Conservation (phyloP, 169 alveolate species). For the Eimeria sp. region DNA sequence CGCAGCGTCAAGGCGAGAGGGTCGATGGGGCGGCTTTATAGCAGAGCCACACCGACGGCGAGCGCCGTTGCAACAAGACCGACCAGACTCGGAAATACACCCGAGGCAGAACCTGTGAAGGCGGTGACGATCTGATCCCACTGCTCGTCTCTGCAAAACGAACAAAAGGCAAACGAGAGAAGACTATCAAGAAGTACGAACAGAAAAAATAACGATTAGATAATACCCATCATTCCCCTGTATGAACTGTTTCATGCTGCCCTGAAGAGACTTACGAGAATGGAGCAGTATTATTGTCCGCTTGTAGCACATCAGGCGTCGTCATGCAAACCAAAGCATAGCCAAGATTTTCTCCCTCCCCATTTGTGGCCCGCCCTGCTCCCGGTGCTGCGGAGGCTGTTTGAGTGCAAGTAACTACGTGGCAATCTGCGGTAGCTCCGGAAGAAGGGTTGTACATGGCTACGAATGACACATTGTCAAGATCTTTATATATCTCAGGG, state of each 20-base stretch:
- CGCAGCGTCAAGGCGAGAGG: neutral
- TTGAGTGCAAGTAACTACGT: neutral
- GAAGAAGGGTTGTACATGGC: slow-evolving; percentile 12
- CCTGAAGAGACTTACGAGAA: neutral
- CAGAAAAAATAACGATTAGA: neutral
- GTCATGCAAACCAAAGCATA: neutral
- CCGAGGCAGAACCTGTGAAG: neutral
- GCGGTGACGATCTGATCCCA: neutral
- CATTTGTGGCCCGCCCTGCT: neutral
- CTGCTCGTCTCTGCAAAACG: neutral
- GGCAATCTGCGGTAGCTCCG: neutral
- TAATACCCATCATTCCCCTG: no score
- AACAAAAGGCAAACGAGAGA: neutral
- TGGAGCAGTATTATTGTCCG: neutral
- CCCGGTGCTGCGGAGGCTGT: neutral
- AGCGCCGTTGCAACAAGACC: neutral
- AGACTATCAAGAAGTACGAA: neutral
- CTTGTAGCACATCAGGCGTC: neutral
- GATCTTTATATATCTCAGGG: neutral
- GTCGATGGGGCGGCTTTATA: neutral
- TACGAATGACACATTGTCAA: neutral
- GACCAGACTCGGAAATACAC: neutral
- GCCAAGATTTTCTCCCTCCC: neutral
- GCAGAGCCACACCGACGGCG: neutral
- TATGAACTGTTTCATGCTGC: neutral